Percentiles rank a stretch among this genome's conserved stretches.
Conservation (phyloP, 495 filamentous ascomycete genomes). For the Amphirosellinia nigrospora region DNA sequence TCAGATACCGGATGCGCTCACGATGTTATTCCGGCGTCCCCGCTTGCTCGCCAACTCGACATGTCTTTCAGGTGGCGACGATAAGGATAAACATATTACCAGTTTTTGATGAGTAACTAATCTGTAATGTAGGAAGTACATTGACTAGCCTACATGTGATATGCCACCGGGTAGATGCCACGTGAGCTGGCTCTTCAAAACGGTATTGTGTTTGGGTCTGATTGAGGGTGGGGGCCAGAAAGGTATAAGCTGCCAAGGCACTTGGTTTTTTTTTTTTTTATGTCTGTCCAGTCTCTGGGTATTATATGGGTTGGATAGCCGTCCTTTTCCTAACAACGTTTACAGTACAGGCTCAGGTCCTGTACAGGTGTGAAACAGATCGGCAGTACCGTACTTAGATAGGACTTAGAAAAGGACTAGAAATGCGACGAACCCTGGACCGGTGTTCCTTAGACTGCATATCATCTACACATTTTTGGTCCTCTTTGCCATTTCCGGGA, state of each 20-base stretch:
- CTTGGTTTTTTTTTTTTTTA: no score
- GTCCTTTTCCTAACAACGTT: background rate
- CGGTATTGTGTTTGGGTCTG: background rate
- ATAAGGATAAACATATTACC: background rate
- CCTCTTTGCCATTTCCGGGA: conserved; percentile 7
- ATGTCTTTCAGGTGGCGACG: background rate
- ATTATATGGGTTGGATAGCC: background rate
- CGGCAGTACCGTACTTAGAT: conserved; percentile 8
- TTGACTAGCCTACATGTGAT: background rate
- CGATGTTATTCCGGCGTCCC: conserved; percentile 1
- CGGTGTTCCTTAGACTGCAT: conserved; percentile 10
- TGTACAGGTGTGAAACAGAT: conserved; percentile 25
- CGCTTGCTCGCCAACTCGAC: background rate
- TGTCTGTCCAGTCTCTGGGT: background rate
- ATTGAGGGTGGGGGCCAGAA: background rate
- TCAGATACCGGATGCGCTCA: background rate
- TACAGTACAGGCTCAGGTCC: background rate
- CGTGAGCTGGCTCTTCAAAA: conserved; percentile 5
- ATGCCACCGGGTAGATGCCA: background rate
- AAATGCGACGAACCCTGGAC: background rate
- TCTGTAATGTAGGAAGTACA: background rate
- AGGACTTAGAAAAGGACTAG: background rate
- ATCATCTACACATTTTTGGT: background rate
- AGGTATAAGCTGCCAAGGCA: no score
- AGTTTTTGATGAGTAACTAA: background rate